Evolutionary conservation across 495 filamentous ascomycete species (phyloP).

Genomic region (Penicillium silybi): DNA sequence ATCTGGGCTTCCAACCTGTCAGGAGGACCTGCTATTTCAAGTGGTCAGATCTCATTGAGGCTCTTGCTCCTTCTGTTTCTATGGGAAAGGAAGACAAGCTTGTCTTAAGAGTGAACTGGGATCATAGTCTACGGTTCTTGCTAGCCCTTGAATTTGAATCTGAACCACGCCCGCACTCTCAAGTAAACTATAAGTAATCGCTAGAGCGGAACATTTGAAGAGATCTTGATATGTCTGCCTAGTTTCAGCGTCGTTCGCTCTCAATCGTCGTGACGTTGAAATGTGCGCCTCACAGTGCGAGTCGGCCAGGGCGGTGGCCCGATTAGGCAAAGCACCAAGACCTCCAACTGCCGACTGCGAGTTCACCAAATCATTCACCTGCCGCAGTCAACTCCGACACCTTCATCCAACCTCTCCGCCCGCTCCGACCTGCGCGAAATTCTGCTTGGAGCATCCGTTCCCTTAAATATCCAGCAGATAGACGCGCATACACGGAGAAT

Average conservation of each 20-base stretch:
- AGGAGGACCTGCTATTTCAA: neutral
- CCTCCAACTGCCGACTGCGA: slow-evolving; percentile 25
- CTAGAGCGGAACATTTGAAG: neutral
- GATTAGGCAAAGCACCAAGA: slow-evolving; percentile 37
- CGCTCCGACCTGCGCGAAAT: neutral
- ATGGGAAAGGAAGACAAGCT: neutral
- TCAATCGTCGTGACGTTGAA: neutral
- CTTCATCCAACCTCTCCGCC: slow-evolving; percentile 1
- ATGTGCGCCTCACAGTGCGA: too few relatives aligned
- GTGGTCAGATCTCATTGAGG: neutral
- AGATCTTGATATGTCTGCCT: neutral
- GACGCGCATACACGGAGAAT: slow-evolving; percentile 1
- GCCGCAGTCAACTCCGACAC: slow-evolving; percentile 6
- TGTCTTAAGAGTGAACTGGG: neutral
- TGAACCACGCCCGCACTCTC: slow-evolving; percentile 9
- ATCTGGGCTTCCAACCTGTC: neutral
- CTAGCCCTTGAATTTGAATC: slow-evolving; percentile 10
- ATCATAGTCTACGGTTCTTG: neutral
- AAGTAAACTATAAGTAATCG: neutral
- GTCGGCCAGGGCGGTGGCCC: slow-evolving; percentile 12
- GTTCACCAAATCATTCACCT: slow-evolving; percentile 6
- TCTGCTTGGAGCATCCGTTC: neutral
- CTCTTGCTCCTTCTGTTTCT: neutral
- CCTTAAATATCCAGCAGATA: slow-evolving; percentile 5
- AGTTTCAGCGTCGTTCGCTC: neutral